A percentile compares a stretch with the other conserved stretches of the same genome.
phyloP scores from a whole-genome alignment of 495 filamentous ascomycete species.

The Neurospora sp. region DNA sequence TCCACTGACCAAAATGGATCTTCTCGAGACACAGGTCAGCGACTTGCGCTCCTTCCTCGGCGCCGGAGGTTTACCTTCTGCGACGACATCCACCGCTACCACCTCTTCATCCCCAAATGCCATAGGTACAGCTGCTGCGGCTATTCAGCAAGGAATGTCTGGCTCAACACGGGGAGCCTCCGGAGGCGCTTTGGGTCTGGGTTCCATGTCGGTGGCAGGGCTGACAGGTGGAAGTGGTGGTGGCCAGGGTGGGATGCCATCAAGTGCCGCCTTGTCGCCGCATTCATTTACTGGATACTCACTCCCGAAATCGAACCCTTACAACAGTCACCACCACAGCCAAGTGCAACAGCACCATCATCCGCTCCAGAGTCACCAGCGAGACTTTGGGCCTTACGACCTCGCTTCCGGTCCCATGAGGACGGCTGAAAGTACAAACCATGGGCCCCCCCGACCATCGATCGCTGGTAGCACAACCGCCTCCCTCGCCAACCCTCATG shows the following conservation, averaged over 20 bases:
- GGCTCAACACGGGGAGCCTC: neutral
- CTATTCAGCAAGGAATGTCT: constrained; percentile 3
- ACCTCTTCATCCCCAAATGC: neutral
- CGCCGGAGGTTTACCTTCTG: constrained; percentile 15
- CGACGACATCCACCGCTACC: neutral
- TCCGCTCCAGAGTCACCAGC: neutral
- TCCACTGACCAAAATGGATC: constrained; percentile 31
- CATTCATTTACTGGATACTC: neutral
- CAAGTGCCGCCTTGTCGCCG: neutral
- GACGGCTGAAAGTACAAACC: neutral
- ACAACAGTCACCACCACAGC: neutral
- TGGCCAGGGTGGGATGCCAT: neutral
- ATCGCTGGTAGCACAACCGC: neutral
- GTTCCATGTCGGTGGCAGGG: neutral
- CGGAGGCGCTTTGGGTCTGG: neutral
- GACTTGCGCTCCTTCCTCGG: constrained; percentile 41
- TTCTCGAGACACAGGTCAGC: constrained; percentile 44
- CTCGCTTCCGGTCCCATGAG: neutral
- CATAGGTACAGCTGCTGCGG: neutral
- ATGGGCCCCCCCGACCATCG: neutral
- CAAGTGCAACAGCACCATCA: neutral
- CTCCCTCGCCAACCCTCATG: neutral
- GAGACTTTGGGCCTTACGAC: neutral
- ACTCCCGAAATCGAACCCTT: neutral
- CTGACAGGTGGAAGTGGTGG: neutral